phyloP scores from a whole-genome alignment of 257 asterid species.

The Gentiana dahurica region DNA sequence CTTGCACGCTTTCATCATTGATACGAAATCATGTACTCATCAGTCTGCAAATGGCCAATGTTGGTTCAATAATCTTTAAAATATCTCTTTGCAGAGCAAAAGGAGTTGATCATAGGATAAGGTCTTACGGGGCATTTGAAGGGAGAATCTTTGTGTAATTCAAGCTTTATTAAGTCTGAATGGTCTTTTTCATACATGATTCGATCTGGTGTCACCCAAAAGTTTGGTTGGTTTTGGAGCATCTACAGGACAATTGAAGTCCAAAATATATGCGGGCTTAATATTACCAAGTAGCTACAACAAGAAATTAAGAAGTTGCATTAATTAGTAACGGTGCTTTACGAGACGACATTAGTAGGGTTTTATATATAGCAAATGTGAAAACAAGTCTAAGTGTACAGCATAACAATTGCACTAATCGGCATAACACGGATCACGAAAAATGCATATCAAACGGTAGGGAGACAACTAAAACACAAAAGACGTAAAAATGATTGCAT shows the following conservation, averaged over 20 bases:
- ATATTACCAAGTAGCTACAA: conserved; percentile 11
- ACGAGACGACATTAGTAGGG: too few relatives aligned
- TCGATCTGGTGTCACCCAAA: neutral
- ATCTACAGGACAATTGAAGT: conserved; percentile 9
- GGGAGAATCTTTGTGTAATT: neutral
- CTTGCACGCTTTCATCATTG: too few relatives aligned
- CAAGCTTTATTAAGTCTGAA: neutral
- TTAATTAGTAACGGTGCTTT: neutral
- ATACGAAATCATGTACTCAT: conserved; percentile 4
- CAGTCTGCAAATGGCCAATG: neutral
- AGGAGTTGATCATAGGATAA: neutral
- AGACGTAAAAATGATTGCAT: too few relatives aligned
- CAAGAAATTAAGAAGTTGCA: neutral
- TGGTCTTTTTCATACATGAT: neutral
- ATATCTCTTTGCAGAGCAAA: neutral
- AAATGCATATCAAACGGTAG: too few relatives aligned
- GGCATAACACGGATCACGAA: too few relatives aligned
- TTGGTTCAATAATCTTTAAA: conserved; percentile 1
- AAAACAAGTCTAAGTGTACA: too few relatives aligned
- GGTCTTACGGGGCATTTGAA: conserved; percentile 12
- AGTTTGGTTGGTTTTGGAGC: conserved; percentile 2
- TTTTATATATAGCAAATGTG: too few relatives aligned
- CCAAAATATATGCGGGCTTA: conserved; percentile 3
- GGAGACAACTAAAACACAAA: too few relatives aligned
- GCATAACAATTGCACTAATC: too few relatives aligned